Evolutionary conservation across 1,284 basidiomycete genomes (phyloP), one percentile per base, ranked within the genome.

Genomic region (Microbotryomycetes sp.): DNA sequence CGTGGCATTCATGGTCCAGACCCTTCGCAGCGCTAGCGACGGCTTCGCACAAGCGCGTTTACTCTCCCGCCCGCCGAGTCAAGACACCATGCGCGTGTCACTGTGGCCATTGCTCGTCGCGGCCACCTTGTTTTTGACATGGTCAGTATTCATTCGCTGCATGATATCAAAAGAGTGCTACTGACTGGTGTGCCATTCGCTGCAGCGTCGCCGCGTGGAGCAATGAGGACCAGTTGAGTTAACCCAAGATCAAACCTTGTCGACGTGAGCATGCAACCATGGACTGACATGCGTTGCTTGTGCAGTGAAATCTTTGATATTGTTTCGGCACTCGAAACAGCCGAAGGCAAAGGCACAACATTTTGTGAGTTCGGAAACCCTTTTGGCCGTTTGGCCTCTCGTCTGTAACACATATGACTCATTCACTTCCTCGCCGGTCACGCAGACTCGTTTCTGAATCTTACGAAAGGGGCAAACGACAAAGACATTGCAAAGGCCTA

Each of bases 251-350:
- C n/a, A n/a, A n/a, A n/a, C n/a, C n/a, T n/a, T n/a, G n/a, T n/a
- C n/a, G n/a, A n/a, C n/a, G n/a, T n/a, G 28, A 26, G 22, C 23
- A 5, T 28, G n/a, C 28, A 15, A 16, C 22, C 23, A 6, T 7
- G 48, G 5, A 15, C 29, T 42, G 32, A 46, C 46, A 6, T 45
- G 31, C 12, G 26, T 22, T 22, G 15, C 9, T n/a, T 26, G 7
- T 45, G 28, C 55, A 72, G 70, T 56, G 92, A 97, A 77, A 92
- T 97, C 57, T 97, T 97, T 73, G 92, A 96, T 77, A 81, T 97
- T n/a, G 92, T 96, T 60, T 83, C 83, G 66, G 88, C 83, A 6
- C 77, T 97, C 32, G 86, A 94, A 77, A 78, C 79, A 1, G 80
- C 88, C 2, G 92, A 94, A 80, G 92, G 86, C 68, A 92, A 88